A percentile compares a stretch with the other conserved stretches of the same genome.
Conservation (phyloP, 179 eudicot species). For the Patellifolia procumbens region DNA sequence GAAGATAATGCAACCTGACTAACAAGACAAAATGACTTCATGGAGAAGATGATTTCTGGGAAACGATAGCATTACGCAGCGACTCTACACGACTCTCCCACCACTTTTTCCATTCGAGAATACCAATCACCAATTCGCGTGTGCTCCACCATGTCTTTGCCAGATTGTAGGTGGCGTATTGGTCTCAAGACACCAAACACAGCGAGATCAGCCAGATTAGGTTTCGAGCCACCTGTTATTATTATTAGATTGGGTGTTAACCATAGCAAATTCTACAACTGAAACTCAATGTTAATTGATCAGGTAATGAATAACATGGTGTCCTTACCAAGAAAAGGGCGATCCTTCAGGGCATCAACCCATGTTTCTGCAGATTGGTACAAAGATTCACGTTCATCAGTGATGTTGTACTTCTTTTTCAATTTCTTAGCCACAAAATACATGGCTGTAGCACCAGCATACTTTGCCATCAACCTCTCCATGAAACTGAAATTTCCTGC, state of each 20-base stretch:
- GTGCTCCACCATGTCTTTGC: constrained; percentile 88
- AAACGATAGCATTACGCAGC: constrained; percentile 30
- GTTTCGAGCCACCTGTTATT: constrained; percentile 68
- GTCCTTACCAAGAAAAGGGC: constrained; percentile 73
- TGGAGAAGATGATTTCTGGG: neutral
- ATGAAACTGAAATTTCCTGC: constrained; percentile 87
- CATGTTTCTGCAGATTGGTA: constrained; percentile 94
- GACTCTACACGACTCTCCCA: constrained; percentile 60
- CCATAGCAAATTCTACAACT: neutral
- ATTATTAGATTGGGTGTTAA: constrained; percentile 3
- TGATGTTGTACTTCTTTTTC: constrained; percentile 83
- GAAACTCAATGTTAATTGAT: neutral
- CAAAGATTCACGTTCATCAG: constrained; percentile 79
- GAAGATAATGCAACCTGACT: constrained; percentile 2
- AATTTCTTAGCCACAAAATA: constrained; percentile 87
- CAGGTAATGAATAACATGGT: neutral
- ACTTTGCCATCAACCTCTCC: constrained; percentile 75
- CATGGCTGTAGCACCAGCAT: constrained; percentile 95
- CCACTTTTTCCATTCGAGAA: constrained; percentile 69
- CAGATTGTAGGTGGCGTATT: constrained; percentile 82
- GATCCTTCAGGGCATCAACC: constrained; percentile 86
- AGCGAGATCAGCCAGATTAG: constrained; percentile 89
- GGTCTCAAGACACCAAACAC: constrained; percentile 93
- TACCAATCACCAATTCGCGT: constrained; percentile 91
- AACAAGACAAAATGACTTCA: neutral